Percentiles rank a stretch among this genome's conserved stretches.
These are phyloP conservation scores for Phytophthora sansomeana DNA, from an alignment of 352 stramenopile species.

Conservation along the genomic window DNA sequence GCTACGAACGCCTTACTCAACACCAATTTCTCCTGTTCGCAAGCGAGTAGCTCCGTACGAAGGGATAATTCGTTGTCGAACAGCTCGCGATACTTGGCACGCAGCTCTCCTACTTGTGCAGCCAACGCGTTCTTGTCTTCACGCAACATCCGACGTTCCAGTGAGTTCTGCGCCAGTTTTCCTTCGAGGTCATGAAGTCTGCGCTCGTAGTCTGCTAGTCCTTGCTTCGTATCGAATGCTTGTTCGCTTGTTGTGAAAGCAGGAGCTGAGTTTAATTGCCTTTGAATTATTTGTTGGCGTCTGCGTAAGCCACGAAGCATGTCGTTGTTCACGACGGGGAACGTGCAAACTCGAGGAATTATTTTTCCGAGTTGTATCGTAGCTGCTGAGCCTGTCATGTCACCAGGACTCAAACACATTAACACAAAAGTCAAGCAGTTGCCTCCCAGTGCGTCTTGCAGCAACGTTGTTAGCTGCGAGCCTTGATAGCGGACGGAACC, in stretches of 20 bases:
- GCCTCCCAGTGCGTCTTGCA: slow-evolving; percentile 60
- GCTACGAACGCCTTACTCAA: slow-evolving; percentile 75
- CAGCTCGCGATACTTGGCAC: slow-evolving; percentile 64
- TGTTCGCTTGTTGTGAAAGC: not conserved
- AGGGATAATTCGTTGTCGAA: slow-evolving; percentile 71
- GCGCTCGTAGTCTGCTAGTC: slow-evolving; percentile 25
- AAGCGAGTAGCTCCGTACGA: slow-evolving; percentile 62
- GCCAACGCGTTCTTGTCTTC: slow-evolving; percentile 65
- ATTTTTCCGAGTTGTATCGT: slow-evolving; percentile 46
- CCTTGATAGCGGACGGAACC: slow-evolving; percentile 23
- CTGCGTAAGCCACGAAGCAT: slow-evolving; percentile 53
- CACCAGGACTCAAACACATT: slow-evolving; percentile 45
- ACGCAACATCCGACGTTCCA: slow-evolving; percentile 53
- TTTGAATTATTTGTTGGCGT: slow-evolving; percentile 33
- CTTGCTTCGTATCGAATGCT: slow-evolving; percentile 3
- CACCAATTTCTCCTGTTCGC: slow-evolving; percentile 74
- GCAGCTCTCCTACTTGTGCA: slow-evolving; percentile 50
- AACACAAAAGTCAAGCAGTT: slow-evolving; percentile 64
- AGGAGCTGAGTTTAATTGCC: not conserved
- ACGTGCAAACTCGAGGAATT: slow-evolving; percentile 46
- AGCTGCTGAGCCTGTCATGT: slow-evolving; percentile 48
- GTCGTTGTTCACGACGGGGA: slow-evolving; percentile 67
- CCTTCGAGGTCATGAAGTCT: slow-evolving; percentile 54
- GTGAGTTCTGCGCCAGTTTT: slow-evolving; percentile 36
- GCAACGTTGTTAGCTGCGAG: slow-evolving; percentile 47